Base-by-base conservation (phyloP, 139 green algal species). In the Chlamydomonas sphaeroides region DNA sequence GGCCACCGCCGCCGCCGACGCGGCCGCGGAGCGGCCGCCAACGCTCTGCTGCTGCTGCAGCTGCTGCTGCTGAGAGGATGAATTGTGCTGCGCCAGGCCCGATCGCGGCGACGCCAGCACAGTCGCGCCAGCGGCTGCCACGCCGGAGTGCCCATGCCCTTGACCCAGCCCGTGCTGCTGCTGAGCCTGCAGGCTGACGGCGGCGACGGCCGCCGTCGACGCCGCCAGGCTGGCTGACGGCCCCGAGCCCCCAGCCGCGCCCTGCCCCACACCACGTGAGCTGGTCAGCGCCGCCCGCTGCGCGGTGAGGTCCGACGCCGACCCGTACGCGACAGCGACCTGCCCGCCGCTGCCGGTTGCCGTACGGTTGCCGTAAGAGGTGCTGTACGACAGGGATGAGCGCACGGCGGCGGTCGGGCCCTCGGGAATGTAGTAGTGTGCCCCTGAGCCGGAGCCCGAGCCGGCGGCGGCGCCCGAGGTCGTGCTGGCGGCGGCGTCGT, bases 31-130 rank as follows among this genome's bases (percentile, higher is more conserved):
- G 1, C 23, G 3, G 56, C 56, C 23, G 56, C 56, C 21, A 1
- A 28, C 26, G 10, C 56, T 33, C 17, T 69, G 72, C 14, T 78
- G 70, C 23, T 78, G 70, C 15, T 78, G 51, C 30, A 51, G 70
- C 49, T 65, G 70, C 1, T 36, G 32, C 57, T 63, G 69, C 51
- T 66, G 11, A 21, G 45, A 10, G 14, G 45, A 10, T 53, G 45
- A 14, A 53, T 21, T 21, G 45, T 53, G 45, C 45, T 53, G 45
- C 45, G 10, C 11, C 45, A 14, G 45, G 45, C 11, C 45, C 11
- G 10, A 14, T 53, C 14, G 45, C n/a, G n/a, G n/a, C n/a, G n/a
- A n/a, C n/a, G n/a, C n/a, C n/a, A 53, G 45, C 45, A 53, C 45
- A 10, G 45, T 53, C 14, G 45, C n/a, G n/a, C n/a, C n/a, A n/a